Evolutionary conservation across 2,329 filamentous ascomycete genomes (phyloP).

Genomic region (Botrytis elliptica): DNA sequence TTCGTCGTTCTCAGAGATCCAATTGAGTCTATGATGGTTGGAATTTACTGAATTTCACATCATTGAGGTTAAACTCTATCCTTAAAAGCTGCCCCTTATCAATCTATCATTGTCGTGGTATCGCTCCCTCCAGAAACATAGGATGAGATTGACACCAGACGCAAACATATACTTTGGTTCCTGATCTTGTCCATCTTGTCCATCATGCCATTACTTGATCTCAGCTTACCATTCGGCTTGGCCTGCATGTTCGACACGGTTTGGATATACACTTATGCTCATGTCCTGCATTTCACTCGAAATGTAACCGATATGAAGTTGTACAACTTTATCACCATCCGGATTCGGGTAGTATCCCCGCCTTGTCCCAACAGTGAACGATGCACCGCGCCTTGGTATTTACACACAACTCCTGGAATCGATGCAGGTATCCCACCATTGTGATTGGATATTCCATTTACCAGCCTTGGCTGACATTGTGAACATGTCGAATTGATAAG

Average conservation of each 20-base stretch:
- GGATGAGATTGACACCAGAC: not conserved
- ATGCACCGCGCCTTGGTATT: not conserved
- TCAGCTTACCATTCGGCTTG: not conserved
- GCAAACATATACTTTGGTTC: not conserved
- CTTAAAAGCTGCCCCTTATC: not conserved
- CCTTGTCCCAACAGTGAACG: not conserved
- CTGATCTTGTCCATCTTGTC: not conserved
- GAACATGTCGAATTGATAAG: not conserved
- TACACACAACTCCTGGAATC: not conserved
- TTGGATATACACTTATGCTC: not conserved
- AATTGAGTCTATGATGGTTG: not conserved
- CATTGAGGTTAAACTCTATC: not conserved
- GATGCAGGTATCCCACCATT: not conserved
- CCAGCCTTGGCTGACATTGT: constrained; percentile 5
- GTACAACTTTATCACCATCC: constrained; percentile 1
- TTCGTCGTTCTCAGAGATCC: not conserved
- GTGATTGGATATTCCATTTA: constrained; percentile 3
- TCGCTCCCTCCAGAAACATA: not conserved
- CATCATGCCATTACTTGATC: not conserved
- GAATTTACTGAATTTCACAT: not conserved
- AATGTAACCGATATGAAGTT: not conserved
- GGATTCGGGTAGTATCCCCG: constrained; percentile 2
- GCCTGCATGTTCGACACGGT: not conserved
- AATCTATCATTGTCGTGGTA: not conserved
- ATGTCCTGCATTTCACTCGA: constrained; percentile 4